Percentiles rank a stretch among this genome's conserved stretches.
Evolutionary conservation across 305 asterid species (phyloP).

Genomic region (Fraxinus nigra): DNA sequence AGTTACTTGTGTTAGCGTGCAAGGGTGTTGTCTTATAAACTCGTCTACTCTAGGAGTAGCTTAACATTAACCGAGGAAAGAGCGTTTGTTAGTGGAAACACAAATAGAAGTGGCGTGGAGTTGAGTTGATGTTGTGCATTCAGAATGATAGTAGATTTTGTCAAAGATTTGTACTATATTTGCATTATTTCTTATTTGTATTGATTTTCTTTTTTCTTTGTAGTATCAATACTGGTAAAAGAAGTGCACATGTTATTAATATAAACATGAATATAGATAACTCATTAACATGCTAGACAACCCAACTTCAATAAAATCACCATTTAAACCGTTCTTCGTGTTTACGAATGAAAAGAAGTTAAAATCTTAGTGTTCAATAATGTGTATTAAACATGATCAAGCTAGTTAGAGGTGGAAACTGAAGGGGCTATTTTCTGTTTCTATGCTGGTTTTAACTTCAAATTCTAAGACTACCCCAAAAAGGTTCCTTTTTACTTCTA

Average conservation of each 20-base stretch:
- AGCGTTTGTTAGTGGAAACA: not conserved
- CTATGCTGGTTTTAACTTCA: too few relatives aligned
- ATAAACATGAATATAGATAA: not conserved
- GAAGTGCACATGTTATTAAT: not conserved
- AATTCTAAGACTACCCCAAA: not conserved
- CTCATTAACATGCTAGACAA: not conserved
- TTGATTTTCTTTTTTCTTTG: not conserved
- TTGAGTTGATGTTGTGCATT: not conserved
- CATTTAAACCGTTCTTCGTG: not conserved
- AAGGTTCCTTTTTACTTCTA: too few relatives aligned
- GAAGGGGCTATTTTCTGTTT: too few relatives aligned
- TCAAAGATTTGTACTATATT: not conserved
- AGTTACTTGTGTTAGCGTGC: not conserved
- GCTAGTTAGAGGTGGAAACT: too few relatives aligned
- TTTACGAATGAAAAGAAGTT: too few relatives aligned
- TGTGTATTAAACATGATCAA: not conserved
- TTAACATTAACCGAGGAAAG: not conserved
- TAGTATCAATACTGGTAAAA: not conserved
- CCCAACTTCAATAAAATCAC: not conserved
- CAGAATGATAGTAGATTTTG: not conserved
- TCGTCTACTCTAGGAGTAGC: not conserved
- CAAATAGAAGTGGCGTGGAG: not conserved
- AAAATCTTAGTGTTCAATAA: not conserved
- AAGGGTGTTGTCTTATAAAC: not conserved
- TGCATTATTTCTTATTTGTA: not conserved